Evolutionary conservation across 1,139 yeast genomes (phyloP), one percentile per base, ranked within the genome.

Genomic region (Torulaspora pretoriensis): DNA sequence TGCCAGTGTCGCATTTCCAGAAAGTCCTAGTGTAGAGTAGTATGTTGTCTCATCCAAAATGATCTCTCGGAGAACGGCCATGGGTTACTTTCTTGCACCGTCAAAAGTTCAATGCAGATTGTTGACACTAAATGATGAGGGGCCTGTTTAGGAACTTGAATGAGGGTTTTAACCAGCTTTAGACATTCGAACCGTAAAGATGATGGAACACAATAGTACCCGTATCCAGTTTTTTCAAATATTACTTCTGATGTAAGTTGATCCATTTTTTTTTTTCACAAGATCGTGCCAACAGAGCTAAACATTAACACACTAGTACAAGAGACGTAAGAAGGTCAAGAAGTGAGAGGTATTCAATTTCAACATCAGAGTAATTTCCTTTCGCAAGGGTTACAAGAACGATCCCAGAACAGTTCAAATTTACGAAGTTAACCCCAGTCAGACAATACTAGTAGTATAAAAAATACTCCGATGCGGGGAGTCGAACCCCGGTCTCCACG

Each of bases 401-500:
- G 4, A 4, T 30, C 8, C 24, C 3, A 19, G 22, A 24, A 14
- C 10, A 13, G 10, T 30, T 3, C 24, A 3, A 7, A 13, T 12
- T 19, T 29, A n/a, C 8, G 5, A 4, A 29, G 3, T 7, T 29
- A n/a, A n/a, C n/a, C n/a, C n/a, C n/a, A n/a, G n/a, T n/a, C n/a
- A n/a, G n/a, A n/a, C n/a, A n/a, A n/a, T n/a, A n/a, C n/a, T n/a
- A n/a, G n/a, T n/a, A n/a, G n/a, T n/a, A n/a, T n/a, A n/a, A n/a
- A 40, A 27, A 38, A 27, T 28, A 43, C 53, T 54, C 58, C 58
- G 58, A 54, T 52, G 49, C 58, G 53, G 58, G 57, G 57, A 55
- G 55, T 53, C 56, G 57, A 53, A 55, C 59, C 59, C 59, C 55
- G 59, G 57, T 55, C 56, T 50, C 59, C 56, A 55, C 59, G 59